A percentile compares a stretch with the other conserved stretches of the same genome.
Conservation (phyloP, 2,329 filamentous ascomycete genomes). For the Microdochium nivale region DNA sequence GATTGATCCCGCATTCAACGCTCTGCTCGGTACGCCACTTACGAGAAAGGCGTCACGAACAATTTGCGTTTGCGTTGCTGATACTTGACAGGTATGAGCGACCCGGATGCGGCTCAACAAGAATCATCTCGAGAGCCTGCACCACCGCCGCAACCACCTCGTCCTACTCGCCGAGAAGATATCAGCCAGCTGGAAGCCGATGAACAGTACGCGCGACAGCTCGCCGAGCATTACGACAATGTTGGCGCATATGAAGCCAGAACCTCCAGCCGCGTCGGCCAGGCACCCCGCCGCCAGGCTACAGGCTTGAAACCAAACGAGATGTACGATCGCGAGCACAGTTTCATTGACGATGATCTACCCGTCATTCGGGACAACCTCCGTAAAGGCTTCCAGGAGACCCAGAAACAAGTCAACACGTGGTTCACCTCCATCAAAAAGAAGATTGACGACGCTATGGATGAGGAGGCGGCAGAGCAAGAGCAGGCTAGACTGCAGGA, state of each 20-base stretch:
- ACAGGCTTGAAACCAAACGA: conserved; percentile 48
- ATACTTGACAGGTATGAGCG: conserved; percentile 58
- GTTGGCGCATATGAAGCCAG: conserved; percentile 48
- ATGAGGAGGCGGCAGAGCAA: conserved; percentile 54
- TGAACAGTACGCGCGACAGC: conserved; percentile 82
- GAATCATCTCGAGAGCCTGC: conserved; percentile 43
- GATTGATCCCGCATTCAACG: conserved; percentile 92
- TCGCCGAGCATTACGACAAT: conserved; percentile 82
- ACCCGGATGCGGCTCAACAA: conserved; percentile 57
- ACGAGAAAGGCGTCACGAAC: not conserved
- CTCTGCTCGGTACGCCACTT: conserved; percentile 61
- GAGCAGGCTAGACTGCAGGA: conserved; percentile 23
- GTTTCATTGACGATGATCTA: conserved; percentile 92
- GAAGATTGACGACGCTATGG: conserved; percentile 82
- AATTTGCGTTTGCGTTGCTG: conserved; percentile 3
- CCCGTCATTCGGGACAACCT: conserved; percentile 90
- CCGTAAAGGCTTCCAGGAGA: conserved; percentile 89
- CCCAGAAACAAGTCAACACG: conserved; percentile 82
- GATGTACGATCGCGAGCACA: conserved; percentile 64
- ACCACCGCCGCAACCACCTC: conserved; percentile 74
- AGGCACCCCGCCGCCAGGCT: conserved; percentile 30
- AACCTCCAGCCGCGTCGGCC: conserved; percentile 37
- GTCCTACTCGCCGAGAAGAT: conserved; percentile 53
- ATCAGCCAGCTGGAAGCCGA: conserved; percentile 82
- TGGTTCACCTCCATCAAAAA: conserved; percentile 93